Evolutionary conservation across 495 filamentous ascomycete genomes (phyloP), one percentile per base, ranked within the genome.

Genomic region (Xylaria castorea): DNA sequence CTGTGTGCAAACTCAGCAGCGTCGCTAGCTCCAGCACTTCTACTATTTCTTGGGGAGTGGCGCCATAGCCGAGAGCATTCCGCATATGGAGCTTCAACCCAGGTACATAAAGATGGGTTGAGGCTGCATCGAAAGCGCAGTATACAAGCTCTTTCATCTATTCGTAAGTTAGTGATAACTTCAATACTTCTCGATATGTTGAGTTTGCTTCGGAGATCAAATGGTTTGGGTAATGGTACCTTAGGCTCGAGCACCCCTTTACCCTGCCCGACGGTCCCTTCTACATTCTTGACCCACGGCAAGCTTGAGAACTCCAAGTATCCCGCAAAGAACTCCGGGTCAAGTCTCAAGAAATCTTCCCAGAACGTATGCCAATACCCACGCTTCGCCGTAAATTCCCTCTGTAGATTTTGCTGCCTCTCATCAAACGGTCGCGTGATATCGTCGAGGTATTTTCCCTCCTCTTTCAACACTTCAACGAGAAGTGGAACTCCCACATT

Each of bases 281-380:
- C 44, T 12, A 77, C 72, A 27, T 75, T 55, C 62, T 77, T 79
- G 1, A 68, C 60, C 77, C 80, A 85, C 7, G 84, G 83, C 50
- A 83, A 71, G 22, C 73, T 73, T 1, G 75, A 79, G 73, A 84
- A 85, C 32, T 81, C 79, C 51, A 80, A 57, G 77, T 85, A 85
- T 4, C 77, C 82, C n/a, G 71, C 81, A 74, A 85, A 85, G 69
- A 85, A 85, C 67, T 84, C 81, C 5, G 83, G 83, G 55, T 80
- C 77, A n/a, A 84, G 71, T 22, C 75, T 65, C 57, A 85, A 62
- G 44, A 85, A 82, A 36, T 81, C 79, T 42, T 85, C 82, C 83
- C 83, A 85, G 64, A 82, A 82, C 1, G 72, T 73, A 71, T 81
- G 81, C 82, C 83, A 85, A 74, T 84, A 85, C 25, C 84, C 84